A percentile compares a stretch with the other conserved stretches of the same genome.
Evolutionary conservation across 169 alveolate species (phyloP).

Genomic region (Babesia sp.): DNA sequence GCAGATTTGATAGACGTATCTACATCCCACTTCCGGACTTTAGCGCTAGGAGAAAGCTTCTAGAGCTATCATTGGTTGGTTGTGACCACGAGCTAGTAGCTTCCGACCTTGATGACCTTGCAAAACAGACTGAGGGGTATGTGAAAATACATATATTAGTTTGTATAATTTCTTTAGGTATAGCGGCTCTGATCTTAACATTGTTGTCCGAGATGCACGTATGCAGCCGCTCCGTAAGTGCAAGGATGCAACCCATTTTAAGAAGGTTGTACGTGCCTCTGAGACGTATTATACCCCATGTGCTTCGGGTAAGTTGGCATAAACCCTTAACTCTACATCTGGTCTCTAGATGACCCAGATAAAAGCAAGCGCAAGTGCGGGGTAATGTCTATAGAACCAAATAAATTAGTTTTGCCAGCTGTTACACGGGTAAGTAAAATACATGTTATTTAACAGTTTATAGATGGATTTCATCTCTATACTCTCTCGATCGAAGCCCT

Average conservation of each 20-base stretch:
- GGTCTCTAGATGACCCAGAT: conserved; percentile 66
- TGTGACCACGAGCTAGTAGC: conserved; percentile 71
- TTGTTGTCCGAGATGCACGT: conserved; percentile 70
- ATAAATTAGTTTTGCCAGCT: conserved; percentile 79
- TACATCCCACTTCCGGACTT: conserved; percentile 98
- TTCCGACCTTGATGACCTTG: conserved; percentile 78
- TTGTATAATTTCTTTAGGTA: conserved; percentile 18
- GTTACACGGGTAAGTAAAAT: conserved; percentile 53
- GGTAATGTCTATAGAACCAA: conserved; percentile 78
- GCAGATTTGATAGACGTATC: conserved; percentile 92
- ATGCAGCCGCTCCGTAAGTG: conserved; percentile 74
- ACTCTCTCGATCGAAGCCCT: conserved; percentile 28
- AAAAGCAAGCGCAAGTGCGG: conserved; percentile 72
- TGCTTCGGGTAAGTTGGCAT: conserved; percentile 67
- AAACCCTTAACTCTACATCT: background rate
- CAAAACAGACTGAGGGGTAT: conserved; percentile 72
- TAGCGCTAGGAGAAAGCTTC: conserved; percentile 86
- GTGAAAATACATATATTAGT: too few relatives aligned
- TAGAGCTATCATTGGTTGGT: conserved; percentile 73
- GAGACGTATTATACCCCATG: conserved; percentile 75
- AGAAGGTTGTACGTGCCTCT: conserved; percentile 54
- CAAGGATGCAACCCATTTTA: conserved; percentile 66
- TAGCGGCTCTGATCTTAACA: conserved; percentile 73
- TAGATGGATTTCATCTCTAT: conserved; percentile 43
- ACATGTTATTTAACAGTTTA: conserved; percentile 27